A percentile compares a stretch with the other conserved stretches of the same genome.
Conservation (phyloP, 2,329 filamentous ascomycete genomes). For the Fulvia fulva region DNA sequence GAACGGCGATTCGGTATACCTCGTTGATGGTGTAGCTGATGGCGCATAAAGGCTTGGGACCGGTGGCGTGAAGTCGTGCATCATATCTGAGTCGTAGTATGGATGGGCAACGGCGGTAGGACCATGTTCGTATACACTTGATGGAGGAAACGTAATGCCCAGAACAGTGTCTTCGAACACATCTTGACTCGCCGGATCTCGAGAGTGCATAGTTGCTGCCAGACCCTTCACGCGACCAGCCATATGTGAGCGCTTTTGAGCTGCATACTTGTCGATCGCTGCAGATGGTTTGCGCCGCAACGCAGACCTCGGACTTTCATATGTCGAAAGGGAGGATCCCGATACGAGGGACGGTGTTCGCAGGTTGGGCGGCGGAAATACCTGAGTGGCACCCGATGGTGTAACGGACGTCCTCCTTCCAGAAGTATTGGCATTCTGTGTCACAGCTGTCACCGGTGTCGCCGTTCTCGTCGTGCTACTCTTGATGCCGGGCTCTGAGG, state of each 20-base stretch:
- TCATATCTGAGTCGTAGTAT: slow-evolving; percentile 6
- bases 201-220: slow-evolving; percentile 15
- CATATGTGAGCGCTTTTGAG: slow-evolving; percentile 25
- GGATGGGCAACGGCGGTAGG: slow-evolving; percentile 1
- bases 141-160: slow-evolving; percentile 23
- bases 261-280: slow-evolving; percentile 38
- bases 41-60: slow-evolving; percentile 47
- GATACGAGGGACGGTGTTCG: slow-evolving; percentile 48
- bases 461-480: slow-evolving; percentile 15
- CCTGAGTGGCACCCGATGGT: slow-evolving; percentile 5
- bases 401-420: slow-evolving; percentile 8
- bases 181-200: slow-evolving; percentile 12
- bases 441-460: slow-evolving; percentile 11
- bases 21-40: slow-evolving; percentile 69
- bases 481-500: slow-evolving; percentile 12
- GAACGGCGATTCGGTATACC: slow-evolving; percentile 72
- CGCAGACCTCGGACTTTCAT: slow-evolving; percentile 44
- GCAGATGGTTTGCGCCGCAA: slow-evolving; percentile 43
- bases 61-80: slow-evolving; percentile 22
- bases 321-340: slow-evolving; percentile 45
- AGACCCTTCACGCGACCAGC: slow-evolving; percentile 32
- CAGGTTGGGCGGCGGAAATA: slow-evolving; percentile 25
- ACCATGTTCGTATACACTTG: slow-evolving; percentile 2
- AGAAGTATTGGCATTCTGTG: slow-evolving; percentile 7
- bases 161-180: slow-evolving; percentile 26